phyloP scores from a whole-genome alignment of 345 rosid genomes.

The Aquilaria sinensis region DNA sequence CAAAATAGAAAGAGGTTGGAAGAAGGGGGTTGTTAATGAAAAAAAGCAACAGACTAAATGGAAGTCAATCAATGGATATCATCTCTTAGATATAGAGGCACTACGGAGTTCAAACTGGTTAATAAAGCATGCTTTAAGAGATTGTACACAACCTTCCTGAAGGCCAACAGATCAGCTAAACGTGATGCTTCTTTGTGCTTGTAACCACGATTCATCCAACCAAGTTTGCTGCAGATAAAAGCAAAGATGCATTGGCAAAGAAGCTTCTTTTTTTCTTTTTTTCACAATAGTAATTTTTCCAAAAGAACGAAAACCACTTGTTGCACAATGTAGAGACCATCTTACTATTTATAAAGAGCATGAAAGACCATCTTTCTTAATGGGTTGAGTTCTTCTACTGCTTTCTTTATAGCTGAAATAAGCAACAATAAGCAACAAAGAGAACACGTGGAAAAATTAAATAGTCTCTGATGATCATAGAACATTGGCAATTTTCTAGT shows the following conservation, averaged over 20 bases:
- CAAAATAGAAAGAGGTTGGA: neutral
- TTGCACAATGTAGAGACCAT: neutral
- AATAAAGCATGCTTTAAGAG: neutral
- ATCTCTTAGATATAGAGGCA: no score
- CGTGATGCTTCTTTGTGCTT: conserved; percentile 76
- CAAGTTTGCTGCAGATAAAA: conserved; percentile 58
- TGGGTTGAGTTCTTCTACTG: conserved; percentile 75
- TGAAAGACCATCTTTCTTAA: conserved; percentile 53
- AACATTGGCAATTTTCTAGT: neutral
- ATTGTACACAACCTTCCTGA: conserved; percentile 64
- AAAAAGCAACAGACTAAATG: neutral
- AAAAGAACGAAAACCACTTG: neutral
- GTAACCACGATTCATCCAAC: conserved; percentile 81
- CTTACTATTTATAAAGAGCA: conserved; percentile 73
- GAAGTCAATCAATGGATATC: no score
- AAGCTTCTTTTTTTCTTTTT: no score
- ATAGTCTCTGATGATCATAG: neutral
- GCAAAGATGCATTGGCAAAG: no score
- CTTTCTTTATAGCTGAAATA: conserved; percentile 45
- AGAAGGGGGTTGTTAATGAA: neutral
- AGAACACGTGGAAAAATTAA: no score
- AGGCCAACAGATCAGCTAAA: conserved; percentile 83
- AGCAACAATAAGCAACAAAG: neutral
- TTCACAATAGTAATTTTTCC: neutral
- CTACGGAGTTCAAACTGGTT: no score